Evolutionary conservation across 306 rosid genomes (phyloP).

Genomic region (Dryas drummondii): DNA sequence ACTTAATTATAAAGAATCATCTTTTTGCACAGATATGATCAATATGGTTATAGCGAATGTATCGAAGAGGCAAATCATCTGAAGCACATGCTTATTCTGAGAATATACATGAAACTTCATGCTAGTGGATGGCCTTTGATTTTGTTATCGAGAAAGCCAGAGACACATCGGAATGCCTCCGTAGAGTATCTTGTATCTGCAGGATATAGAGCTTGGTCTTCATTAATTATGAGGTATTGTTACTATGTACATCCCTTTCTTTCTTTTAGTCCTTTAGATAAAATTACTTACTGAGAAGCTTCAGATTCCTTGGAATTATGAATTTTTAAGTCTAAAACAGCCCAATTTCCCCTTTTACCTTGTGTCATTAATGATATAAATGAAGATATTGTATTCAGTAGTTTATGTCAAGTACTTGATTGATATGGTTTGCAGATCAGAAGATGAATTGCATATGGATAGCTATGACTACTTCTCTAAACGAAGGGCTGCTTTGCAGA

Average conservation of each 20-base stretch:
- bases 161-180: conserved; percentile 42
- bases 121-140: conserved; percentile 70
- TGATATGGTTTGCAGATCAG: conserved; percentile 47
- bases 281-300: not conserved
- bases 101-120: conserved; percentile 51
- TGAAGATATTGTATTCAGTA: not conserved
- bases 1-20: conserved; percentile 17
- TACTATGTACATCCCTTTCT: too few relatives aligned
- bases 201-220: conserved; percentile 60
- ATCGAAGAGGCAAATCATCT: conserved; percentile 41
- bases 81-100: conserved; percentile 46
- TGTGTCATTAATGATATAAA: not conserved
- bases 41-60: conserved; percentile 41
- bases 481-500: conserved; percentile 43
- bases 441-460: conserved; percentile 47
- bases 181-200: conserved; percentile 49
- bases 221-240: conserved; percentile 73
- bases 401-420: not conserved
- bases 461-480: conserved; percentile 45
- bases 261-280: too few relatives aligned
- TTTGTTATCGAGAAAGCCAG: conserved; percentile 59
- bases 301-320: not conserved
- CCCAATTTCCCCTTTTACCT: not conserved
- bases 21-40: conserved; percentile 38
- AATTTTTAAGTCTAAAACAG: not conserved